Conservation (phyloP, 805 yeast species). For the Hyphopichia homilentoma region DNA sequence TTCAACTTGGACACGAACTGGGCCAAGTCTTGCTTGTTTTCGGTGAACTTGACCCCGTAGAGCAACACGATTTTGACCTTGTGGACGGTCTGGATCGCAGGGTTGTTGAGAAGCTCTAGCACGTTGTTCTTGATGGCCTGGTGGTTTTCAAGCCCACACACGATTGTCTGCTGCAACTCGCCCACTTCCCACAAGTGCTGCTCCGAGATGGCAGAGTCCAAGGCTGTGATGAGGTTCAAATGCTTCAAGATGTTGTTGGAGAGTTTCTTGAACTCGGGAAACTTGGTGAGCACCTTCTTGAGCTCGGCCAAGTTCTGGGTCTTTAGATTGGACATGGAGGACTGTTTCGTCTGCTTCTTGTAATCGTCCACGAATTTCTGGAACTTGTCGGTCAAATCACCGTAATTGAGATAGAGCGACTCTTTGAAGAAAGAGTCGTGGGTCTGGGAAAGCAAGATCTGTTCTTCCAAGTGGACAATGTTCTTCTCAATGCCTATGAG, state of each 20-base stretch:
- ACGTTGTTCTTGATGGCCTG: constrained; percentile 47
- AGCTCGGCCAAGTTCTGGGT: constrained; percentile 74
- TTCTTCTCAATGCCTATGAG: constrained; percentile 79
- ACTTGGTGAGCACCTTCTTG: constrained; percentile 85
- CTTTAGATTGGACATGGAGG: constrained; percentile 54
- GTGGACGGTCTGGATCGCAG: constrained; percentile 44
- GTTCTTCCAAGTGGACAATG: constrained; percentile 59
- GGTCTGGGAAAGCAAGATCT: constrained; percentile 50
- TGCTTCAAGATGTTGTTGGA: constrained; percentile 90
- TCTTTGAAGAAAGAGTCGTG: constrained; percentile 74
- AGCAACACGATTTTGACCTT: constrained; percentile 73
- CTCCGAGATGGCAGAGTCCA: constrained; percentile 66
- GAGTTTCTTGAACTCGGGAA: constrained; percentile 88
- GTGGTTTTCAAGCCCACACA: constrained; percentile 46
- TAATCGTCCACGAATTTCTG: constrained; percentile 81
- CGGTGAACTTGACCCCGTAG: constrained; percentile 59
- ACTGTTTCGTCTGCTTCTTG: constrained; percentile 73
- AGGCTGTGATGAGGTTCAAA: constrained; percentile 83
- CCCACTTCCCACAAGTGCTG: constrained; percentile 77
- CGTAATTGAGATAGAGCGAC: constrained; percentile 86
- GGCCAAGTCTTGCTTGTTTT: constrained; percentile 17
- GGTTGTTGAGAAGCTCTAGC: constrained; percentile 45
- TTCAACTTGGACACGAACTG: constrained; percentile 22
- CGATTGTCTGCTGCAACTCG: constrained; percentile 84
- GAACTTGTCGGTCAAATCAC: constrained; percentile 86